Conservation (phyloP, 1,284 basidiomycete species). For the Leccinum griseonigrum region DNA sequence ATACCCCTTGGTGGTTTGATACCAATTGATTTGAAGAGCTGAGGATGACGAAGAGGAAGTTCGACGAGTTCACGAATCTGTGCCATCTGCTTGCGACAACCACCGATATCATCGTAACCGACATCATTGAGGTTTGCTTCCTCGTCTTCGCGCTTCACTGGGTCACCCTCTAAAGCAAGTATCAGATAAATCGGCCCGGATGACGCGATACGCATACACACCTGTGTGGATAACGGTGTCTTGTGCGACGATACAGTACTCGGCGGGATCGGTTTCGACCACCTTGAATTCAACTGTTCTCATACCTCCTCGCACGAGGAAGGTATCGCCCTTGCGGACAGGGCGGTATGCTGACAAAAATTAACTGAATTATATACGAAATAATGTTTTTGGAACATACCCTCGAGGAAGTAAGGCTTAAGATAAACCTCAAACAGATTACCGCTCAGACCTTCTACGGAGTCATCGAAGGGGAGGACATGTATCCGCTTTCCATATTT, state of each 20-base stretch:
- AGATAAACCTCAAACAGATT: conserved; percentile 99
- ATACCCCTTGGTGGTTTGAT: conserved; percentile 99
- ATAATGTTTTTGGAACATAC: conserved; percentile 37
- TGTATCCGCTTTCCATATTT: conserved; percentile 99
- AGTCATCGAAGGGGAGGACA: conserved; percentile 97
- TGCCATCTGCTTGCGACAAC: conserved; percentile 98
- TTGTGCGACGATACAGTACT: conserved; percentile 96
- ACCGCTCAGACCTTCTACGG: conserved; percentile 94
- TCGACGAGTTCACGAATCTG: conserved; percentile 99
- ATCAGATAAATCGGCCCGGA: conserved; percentile 13
- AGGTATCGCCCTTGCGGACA: conserved; percentile 95
- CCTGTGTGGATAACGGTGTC: conserved; percentile 95
- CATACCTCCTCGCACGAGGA: conserved; percentile 98
- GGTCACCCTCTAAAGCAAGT: conserved; percentile 80
- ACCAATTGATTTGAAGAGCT: conserved; percentile 99
- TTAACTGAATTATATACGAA: conserved; percentile 11
- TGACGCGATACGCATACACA: conserved; percentile 29
- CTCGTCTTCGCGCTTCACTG: conserved; percentile 98
- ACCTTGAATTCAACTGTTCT: conserved; percentile 99
- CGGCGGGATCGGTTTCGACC: conserved; percentile 91
- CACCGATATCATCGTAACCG: conserved; percentile 99
- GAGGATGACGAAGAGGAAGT: conserved; percentile 95
- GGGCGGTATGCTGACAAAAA: conserved; percentile 79
- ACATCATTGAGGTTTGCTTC: conserved; percentile 96
- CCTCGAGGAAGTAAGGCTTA: conserved; percentile 99